Conservation (phyloP, 2,329 filamentous ascomycete genomes). For the Phaeoacremonium minimum region DNA sequence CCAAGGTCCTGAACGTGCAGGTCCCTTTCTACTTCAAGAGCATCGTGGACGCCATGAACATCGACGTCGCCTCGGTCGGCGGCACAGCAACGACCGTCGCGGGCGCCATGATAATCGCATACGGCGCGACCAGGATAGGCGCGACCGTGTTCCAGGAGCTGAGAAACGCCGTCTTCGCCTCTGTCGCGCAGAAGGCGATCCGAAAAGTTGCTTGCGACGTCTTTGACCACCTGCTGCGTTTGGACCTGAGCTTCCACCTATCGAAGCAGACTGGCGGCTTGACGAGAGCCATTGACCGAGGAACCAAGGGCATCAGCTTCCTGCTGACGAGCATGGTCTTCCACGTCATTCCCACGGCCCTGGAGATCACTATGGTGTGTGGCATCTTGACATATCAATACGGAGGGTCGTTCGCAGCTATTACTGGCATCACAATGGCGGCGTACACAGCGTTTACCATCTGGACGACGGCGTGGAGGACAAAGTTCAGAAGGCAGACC, state of each 20-base stretch:
- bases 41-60: slow-evolving; percentile 96
- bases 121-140: slow-evolving; percentile 83
- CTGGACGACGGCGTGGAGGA: slow-evolving; percentile 92
- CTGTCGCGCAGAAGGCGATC: slow-evolving; percentile 95
- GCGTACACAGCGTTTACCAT: slow-evolving; percentile 97
- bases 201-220: slow-evolving; percentile 86
- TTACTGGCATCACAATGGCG: slow-evolving; percentile 87
- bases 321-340: slow-evolving; percentile 97
- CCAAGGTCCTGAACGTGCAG: slow-evolving; percentile 95
- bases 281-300: slow-evolving; percentile 89
- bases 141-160: slow-evolving; percentile 89
- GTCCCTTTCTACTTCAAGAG: slow-evolving; percentile 99
- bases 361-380: slow-evolving; percentile 94
- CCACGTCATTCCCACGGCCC: slow-evolving; percentile 85
- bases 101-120: slow-evolving; percentile 88
- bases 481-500: slow-evolving; percentile 89
- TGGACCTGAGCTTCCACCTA: slow-evolving; percentile 92
- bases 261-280: slow-evolving; percentile 91
- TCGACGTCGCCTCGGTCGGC: slow-evolving; percentile 83
- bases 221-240: slow-evolving; percentile 80
- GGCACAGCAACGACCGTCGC: slow-evolving; percentile 86
- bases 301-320: slow-evolving; percentile 98
- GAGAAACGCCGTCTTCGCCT: slow-evolving; percentile 93
- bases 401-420: slow-evolving; percentile 83
- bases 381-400: slow-evolving; percentile 97